Base-by-base conservation (phyloP, 306 rosid genomes). In the Arachis hypogaea region DNA sequence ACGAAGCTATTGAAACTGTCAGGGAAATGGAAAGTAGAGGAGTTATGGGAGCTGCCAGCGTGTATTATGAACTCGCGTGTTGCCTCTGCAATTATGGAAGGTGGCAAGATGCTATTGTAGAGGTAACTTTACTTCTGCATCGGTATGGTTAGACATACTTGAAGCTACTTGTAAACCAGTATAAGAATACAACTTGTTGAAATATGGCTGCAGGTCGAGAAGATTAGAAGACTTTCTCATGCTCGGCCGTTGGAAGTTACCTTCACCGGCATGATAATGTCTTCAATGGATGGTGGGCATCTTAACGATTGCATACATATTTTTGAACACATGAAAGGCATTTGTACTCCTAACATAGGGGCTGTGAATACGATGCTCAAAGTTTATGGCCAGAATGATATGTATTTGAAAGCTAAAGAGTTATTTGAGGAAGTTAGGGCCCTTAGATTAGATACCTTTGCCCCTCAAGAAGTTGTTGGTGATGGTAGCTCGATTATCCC, bases 21-120 rank as follows among this genome's bases (percentile, higher is more conserved):
- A 85, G 94, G 79, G 88, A 85, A 46, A 91, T 93, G 97, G 97
- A 93, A 85, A 85, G 77, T 81, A 88, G 88, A 71, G 97, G 98
- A 62, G 79, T 91, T 62, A 88, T 84, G 75, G 96, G 97, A 78
- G 81, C 84, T 59, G 84, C 85, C 63, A 81, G 90, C 73, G 83
- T 93, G 6, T 93, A 91, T 84, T 93, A 91, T 66, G 97, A 89
- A 81, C 78, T 93, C 44, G 97, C 97, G 65, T 86, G 96, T 82
- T 93, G 96, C 87, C 94, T 93, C 69, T 91, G 97, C 82, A 81
- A 87, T 86, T 59, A 60, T 52, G 97, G 97, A 71, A 91, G 94
- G 75, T 93, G 98, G 97, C 88, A 83, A 78, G 89, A 93, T 78
- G 98, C 96, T 73, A 74, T 89, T 76, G 49, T 63, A 63, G 94